Base-by-base conservation (phyloP, 2,329 filamentous ascomycete genomes). In the Penicillium griseofulvum region DNA sequence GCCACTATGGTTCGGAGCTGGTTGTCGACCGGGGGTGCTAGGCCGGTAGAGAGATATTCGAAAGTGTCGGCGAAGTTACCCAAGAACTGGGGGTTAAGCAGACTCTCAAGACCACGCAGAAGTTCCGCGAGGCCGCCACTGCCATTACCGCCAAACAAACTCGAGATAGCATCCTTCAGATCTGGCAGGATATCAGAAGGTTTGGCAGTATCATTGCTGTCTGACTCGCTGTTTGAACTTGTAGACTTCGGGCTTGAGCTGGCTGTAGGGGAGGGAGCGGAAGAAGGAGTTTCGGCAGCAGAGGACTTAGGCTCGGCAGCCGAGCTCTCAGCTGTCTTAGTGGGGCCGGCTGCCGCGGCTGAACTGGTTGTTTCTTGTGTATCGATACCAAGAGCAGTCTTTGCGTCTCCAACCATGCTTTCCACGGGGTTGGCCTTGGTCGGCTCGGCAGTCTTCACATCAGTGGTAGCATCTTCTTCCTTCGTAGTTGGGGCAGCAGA, bases 1-100 rank as follows among this genome's bases (percentile, higher is more conserved):
- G 49, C 49, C 26, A 65, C 55, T 17, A 65, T 31, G 62, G 57
- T 78, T 10, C 61, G 64, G 17, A 67, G 53, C 29, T 66, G 59
- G 54, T 44, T 63, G 46, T 67, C 64, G 5, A 67, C 65, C 0
- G 65, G 65, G 8, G 65, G 65, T 31, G 65, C 65, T 55, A 67
- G 46, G 33, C 45, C 17, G n/a, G 64, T 66, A 4, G 61, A 65
- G 17, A 67, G 56, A 51, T 63, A 67, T 44, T 65, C 58, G 58
- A 67, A 66, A 36, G 58, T 66, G n/a, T 59, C 29, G 17, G 56
- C 55, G 22, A 67, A 19, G 26, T 64, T 47, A n/a, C 37, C 53
- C 28, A 67, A 47, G 39, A 67, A 49, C 49, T 49, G 48, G n/a
- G 65, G 64, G 52, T 63, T 47, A 5, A 66, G 56, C 28, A 67